Evolutionary conservation across 257 asterid species (phyloP).

Genomic region (Rhazya stricta): DNA sequence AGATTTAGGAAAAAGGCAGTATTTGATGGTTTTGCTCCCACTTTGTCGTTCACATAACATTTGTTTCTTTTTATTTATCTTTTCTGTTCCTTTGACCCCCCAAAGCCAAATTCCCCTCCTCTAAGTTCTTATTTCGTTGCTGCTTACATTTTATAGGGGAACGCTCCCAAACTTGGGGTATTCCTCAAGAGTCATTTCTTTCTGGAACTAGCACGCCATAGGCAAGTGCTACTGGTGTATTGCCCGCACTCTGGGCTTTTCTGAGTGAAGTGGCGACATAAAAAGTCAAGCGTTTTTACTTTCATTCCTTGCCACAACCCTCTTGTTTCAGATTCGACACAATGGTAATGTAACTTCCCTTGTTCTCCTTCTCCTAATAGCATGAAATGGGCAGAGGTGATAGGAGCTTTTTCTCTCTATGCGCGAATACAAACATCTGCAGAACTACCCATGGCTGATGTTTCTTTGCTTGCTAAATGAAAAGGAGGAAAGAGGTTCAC

Average conservation of each 20-base stretch:
- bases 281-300: slow-evolving; percentile 4
- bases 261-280: slow-evolving; percentile 45
- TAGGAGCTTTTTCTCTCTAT: too few relatives aligned
- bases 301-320: not conserved
- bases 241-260: slow-evolving; percentile 41
- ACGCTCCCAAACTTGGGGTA: slow-evolving; percentile 12
- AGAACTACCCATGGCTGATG: too few relatives aligned
- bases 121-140: not conserved
- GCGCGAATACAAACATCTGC: too few relatives aligned
- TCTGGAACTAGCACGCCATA: slow-evolving; percentile 2
- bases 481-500: too few relatives aligned
- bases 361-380: too few relatives aligned
- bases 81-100: not conserved
- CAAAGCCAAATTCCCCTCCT: not conserved
- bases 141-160: slow-evolving; percentile 15
- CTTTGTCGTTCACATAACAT: not conserved
- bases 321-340: not conserved
- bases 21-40: not conserved
- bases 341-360: too few relatives aligned
- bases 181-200: slow-evolving; percentile 9
- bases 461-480: too few relatives aligned
- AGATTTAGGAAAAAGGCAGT: slow-evolving; percentile 37
- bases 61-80: not conserved
- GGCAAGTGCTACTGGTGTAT: slow-evolving; percentile 21
- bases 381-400: too few relatives aligned